Evolutionary conservation across 176 grass and related monocot species (phyloP), one percentile per base, ranked within the genome.

Genomic region (Oryza meridionalis): DNA sequence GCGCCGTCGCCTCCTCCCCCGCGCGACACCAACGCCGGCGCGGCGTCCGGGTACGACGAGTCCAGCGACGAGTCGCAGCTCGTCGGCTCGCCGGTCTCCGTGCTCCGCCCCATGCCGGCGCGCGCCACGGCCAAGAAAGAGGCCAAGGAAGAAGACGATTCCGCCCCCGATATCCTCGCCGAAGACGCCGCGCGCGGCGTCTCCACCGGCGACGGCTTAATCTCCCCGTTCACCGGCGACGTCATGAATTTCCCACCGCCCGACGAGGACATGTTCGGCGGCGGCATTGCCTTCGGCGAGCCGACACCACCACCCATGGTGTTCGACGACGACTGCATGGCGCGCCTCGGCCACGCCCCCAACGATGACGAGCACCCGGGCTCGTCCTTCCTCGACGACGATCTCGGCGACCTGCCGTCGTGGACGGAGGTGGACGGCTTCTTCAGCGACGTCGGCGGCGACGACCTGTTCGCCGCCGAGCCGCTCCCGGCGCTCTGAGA

Each of bases 1-100:
- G 11, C 13, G 0, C 1, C 43, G 9, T 6, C 47, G 47, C 8
- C 35, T 76, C 6, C 79, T 53, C 5, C 75, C 25, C 25, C 6
- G 67, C 5, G 43, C 2, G 84, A 74, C 29, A 71, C 80, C 29
- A 67, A 70, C 12, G 27, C 9, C 9, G 77, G 75, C 11, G 21
- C 2, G 2, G 13, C 1, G 7, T 70, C 71, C 37, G 4, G 6
- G 0, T 78, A 42, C 0, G 92, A 93, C 17, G 93, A 98, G 45
- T 95, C 93, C 0, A 89, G 87, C n/a, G 96, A 94, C 1, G 96
- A 98, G 61, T 93, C 89, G 0, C 92, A 88, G 7, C 69, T 68
- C 73, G 79, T 83, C 14, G 8, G 75, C 40, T 98, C 96, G 12
- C 96, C 96, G 7, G 87, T 91, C 26, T 98, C 96, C 8, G 96